Conservation (phyloP, 768 basidiomycete species). For the Phaffia australis region DNA sequence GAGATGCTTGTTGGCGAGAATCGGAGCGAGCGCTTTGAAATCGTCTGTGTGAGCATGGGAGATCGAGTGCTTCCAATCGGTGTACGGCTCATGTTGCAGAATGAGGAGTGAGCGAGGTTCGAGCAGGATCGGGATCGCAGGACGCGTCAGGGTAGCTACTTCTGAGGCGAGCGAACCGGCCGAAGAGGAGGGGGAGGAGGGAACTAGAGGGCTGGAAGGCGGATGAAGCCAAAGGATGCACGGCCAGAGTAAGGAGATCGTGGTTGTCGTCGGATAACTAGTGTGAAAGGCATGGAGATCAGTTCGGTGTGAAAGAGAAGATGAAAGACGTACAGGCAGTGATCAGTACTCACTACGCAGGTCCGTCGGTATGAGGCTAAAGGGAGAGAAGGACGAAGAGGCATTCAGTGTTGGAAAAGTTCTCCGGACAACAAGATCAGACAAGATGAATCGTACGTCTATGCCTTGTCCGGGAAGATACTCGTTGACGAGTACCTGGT, state of each 20-base stretch:
- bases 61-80: conserved; percentile 70
- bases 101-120: conserved; percentile 79
- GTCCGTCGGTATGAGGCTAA: conserved; percentile 87
- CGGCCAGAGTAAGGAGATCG: conserved; percentile 78
- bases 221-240: conserved; percentile 69
- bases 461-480: conserved; percentile 88
- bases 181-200: conserved; percentile 27
- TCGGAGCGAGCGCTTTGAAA: conserved; percentile 27
- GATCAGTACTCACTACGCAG: conserved; percentile 47
- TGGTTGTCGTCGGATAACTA: conserved; percentile 66
- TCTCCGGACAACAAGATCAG: background rate
- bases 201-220: conserved; percentile 30
- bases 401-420: background rate
- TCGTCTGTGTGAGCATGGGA: conserved; percentile 48
- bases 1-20: conserved; percentile 52
- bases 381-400: background rate
- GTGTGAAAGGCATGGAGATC: too few relatives aligned
- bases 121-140: conserved; percentile 54
- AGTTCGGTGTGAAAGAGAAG: too few relatives aligned
- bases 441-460: conserved; percentile 50
- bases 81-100: conserved; percentile 59
- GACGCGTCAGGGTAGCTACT: background rate
- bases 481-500: conserved; percentile 87
- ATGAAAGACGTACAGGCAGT: too few relatives aligned
- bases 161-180: conserved; percentile 6